phyloP scores from a whole-genome alignment of 116 monocot species.

The Phalaenopsis hybrid region DNA sequence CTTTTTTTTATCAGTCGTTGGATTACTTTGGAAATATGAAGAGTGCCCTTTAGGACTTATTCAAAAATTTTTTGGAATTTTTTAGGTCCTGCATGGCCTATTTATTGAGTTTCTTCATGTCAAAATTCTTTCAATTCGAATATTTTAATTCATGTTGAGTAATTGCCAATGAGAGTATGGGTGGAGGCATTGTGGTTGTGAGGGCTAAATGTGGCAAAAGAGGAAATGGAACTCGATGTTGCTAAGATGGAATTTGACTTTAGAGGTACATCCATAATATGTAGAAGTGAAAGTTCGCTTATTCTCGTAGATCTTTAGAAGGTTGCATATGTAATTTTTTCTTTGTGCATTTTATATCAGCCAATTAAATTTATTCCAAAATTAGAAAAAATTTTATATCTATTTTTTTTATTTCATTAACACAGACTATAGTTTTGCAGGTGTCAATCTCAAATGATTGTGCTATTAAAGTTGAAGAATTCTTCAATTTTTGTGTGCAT shows the following conservation, averaged over 20 bases:
- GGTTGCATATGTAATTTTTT: slow-evolving; percentile 21
- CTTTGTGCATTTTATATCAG: background rate
- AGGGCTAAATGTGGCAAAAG: slow-evolving; percentile 78
- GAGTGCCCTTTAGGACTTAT: no score
- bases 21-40: no score
- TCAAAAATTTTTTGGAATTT: no score
- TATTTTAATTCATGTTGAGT: background rate
- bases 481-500: no score
- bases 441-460: background rate
- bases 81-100: no score
- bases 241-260: slow-evolving; percentile 85
- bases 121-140: background rate
- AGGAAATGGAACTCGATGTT: slow-evolving; percentile 85
- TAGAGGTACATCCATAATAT: slow-evolving; percentile 74
- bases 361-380: background rate
- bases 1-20: no score
- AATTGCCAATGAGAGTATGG: slow-evolving; percentile 78
- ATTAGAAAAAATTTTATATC: background rate
- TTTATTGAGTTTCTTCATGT: background rate
- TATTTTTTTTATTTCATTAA: background rate
- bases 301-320: slow-evolving; percentile 79
- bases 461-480: slow-evolving; percentile 68
- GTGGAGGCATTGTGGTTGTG: slow-evolving; percentile 66
- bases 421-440: no score
- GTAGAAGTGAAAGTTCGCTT: slow-evolving; percentile 81